A percentile compares a stretch with the other conserved stretches of the same genome.
Evolutionary conservation across 2,329 filamentous ascomycete species (phyloP).

Genomic region (Claviceps humidiphila): DNA sequence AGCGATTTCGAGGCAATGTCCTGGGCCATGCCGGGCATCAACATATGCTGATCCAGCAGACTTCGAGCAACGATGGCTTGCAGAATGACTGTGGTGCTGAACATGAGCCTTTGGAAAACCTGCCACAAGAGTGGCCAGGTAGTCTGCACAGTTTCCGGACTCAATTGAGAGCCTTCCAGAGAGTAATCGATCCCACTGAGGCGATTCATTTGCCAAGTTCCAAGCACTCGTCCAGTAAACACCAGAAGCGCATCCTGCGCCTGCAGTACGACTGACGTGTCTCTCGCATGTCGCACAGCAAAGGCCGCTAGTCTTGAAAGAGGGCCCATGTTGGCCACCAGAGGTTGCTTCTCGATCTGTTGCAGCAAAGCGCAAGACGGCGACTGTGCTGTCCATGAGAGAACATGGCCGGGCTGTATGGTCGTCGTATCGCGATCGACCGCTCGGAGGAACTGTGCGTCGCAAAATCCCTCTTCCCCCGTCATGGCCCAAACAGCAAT

Average conservation of each 20-base stretch:
- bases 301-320: conserved; percentile 52
- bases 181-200: conserved; percentile 59
- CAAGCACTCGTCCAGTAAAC: conserved; percentile 53
- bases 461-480: conserved; percentile 59
- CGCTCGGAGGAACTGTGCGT: conserved; percentile 59
- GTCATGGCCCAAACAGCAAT: conserved; percentile 54
- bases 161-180: conserved; percentile 50
- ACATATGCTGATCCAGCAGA: conserved; percentile 36
- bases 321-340: conserved; percentile 55
- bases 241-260: conserved; percentile 48
- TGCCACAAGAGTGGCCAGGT: conserved; percentile 65
- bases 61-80: conserved; percentile 57
- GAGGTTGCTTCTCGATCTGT: conserved; percentile 43
- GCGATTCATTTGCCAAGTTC: conserved; percentile 62
- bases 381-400: conserved; percentile 52
- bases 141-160: conserved; percentile 48
- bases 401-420: conserved; percentile 25
- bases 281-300: conserved; percentile 41
- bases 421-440: conserved; percentile 56
- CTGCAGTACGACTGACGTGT: conserved; percentile 31
- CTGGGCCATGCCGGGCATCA: conserved; percentile 37
- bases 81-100: conserved; percentile 61
- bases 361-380: conserved; percentile 48
- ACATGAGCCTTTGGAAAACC: conserved; percentile 61
- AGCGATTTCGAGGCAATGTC: conserved; percentile 58